phyloP scores from a whole-genome alignment of 2,329 filamentous ascomycete genomes.

The Clarireedia homoeocarpa region DNA sequence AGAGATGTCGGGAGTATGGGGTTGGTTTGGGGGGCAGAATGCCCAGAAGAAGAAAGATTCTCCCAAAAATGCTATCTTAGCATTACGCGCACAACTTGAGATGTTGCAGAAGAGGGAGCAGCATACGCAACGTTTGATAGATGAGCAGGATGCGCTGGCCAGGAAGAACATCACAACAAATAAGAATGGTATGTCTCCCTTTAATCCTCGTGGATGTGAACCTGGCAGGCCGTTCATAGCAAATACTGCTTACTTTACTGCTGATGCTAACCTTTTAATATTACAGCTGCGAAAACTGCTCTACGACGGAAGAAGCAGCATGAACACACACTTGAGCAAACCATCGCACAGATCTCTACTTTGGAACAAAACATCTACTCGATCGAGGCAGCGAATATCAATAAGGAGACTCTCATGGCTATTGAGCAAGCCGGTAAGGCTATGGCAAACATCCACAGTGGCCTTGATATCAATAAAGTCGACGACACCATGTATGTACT shows the following conservation, averaged over 20 bases:
- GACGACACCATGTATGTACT: conserved; percentile 81
- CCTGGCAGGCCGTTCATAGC: background rate
- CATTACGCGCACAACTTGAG: conserved; percentile 79
- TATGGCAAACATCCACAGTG: conserved; percentile 89
- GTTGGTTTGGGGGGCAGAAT: conserved; percentile 83
- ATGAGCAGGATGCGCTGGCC: conserved; percentile 82
- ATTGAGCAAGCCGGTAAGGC: conserved; percentile 88
- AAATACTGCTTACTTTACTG: background rate
- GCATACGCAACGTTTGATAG: conserved; percentile 85
- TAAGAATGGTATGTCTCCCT: conserved; percentile 68
- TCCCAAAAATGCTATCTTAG: conserved; percentile 93
- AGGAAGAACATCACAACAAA: conserved; percentile 83
- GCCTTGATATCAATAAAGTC: conserved; percentile 88
- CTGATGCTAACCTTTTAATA: background rate
- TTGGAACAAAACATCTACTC: conserved; percentile 93
- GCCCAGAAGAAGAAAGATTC: conserved; percentile 85
- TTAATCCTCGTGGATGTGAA: background rate
- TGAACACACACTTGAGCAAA: conserved; percentile 88
- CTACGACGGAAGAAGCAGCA: conserved; percentile 91
- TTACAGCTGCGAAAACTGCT: conserved; percentile 77
- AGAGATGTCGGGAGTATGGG: conserved; percentile 63
- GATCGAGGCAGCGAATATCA: conserved; percentile 98
- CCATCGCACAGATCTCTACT: conserved; percentile 78
- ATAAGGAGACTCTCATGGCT: conserved; percentile 87
- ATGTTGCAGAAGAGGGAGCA: conserved; percentile 97